These are phyloP conservation scores for Xylaria grammica DNA, from an alignment of 495 filamentous ascomycete genomes.

Conservation along the genomic window DNA sequence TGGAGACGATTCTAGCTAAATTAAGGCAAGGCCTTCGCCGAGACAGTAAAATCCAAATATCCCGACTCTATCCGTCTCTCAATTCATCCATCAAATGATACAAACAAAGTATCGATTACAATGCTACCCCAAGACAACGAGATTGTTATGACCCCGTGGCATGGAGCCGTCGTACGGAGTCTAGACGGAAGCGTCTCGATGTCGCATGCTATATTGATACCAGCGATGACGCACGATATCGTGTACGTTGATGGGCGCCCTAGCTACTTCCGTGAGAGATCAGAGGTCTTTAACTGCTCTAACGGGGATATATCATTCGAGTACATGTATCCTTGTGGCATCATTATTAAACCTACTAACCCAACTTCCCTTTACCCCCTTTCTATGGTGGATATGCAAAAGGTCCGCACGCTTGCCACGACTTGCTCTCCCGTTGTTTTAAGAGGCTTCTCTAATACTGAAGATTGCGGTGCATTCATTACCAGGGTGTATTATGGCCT, in stretches of 20 bases:
- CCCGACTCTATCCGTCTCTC: constrained; percentile 61
- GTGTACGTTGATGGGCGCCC: constrained; percentile 44
- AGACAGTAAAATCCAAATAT: constrained; percentile 53
- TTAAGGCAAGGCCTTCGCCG: constrained; percentile 54
- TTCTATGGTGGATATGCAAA: constrained; percentile 46
- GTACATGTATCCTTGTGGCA: constrained; percentile 32
- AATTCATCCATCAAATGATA: constrained; percentile 61
- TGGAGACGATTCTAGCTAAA: background rate
- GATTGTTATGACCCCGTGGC: constrained; percentile 52
- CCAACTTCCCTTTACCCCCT: constrained; percentile 7
- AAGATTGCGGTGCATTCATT: constrained; percentile 49
- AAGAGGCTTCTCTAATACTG: constrained; percentile 56
- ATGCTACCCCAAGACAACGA: constrained; percentile 45
- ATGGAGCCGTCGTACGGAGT: constrained; percentile 46
- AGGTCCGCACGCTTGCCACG: constrained; percentile 54
- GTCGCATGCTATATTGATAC: constrained; percentile 41
- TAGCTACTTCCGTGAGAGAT: constrained; percentile 48
- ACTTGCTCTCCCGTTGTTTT: constrained; percentile 58
- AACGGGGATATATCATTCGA: constrained; percentile 39
- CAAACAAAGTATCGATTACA: constrained; percentile 60
- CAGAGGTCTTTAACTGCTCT: constrained; percentile 48
- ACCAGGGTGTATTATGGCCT: constrained; percentile 41
- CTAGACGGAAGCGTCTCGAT: constrained; percentile 43
- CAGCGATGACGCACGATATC: constrained; percentile 41
- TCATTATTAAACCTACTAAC: constrained; percentile 27